Conservation (phyloP, 805 yeast genomes). For the Hanseniaspora thailandica region DNA sequence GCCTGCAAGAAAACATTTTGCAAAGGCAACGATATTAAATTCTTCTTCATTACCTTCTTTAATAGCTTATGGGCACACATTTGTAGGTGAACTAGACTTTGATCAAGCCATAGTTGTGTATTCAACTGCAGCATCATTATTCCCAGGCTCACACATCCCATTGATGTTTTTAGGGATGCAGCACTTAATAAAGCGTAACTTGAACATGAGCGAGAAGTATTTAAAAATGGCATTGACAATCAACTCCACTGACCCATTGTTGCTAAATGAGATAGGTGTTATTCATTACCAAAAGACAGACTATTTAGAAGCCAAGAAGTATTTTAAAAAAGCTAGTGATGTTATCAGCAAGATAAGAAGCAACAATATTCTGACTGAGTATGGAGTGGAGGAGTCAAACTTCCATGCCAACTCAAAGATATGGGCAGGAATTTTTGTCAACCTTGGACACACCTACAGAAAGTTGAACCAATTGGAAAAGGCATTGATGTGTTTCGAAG, state of each 20-base stretch:
- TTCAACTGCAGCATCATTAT: slow-evolving; percentile 85
- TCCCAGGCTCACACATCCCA: slow-evolving; percentile 85
- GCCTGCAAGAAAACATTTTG: slow-evolving; percentile 79
- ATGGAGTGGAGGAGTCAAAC: neutral
- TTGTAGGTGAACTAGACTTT: slow-evolving; percentile 96
- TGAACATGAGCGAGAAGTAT: slow-evolving; percentile 76
- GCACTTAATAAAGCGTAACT: slow-evolving; percentile 75
- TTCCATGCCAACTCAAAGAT: slow-evolving; percentile 64
- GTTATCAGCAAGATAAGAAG: slow-evolving; percentile 45
- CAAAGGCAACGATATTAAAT: slow-evolving; percentile 75
- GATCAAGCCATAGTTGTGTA: slow-evolving; percentile 97
- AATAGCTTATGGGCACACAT: slow-evolving; percentile 97
- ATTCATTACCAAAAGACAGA: slow-evolving; percentile 69
- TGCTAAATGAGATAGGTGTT: slow-evolving; percentile 88
- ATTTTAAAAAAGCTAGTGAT: slow-evolving; percentile 55
- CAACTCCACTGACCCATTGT: slow-evolving; percentile 74
- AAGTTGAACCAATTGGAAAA: slow-evolving; percentile 48
- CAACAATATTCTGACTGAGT: neutral
- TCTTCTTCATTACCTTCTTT: slow-evolving; percentile 92
- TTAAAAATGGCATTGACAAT: slow-evolving; percentile 60
- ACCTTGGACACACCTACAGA: slow-evolving; percentile 80
- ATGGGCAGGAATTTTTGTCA: slow-evolving; percentile 74
- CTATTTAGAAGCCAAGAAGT: slow-evolving; percentile 54
- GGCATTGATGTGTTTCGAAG: slow-evolving; percentile 64
- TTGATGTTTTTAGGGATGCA: slow-evolving; percentile 91